Conservation (phyloP, 1,284 basidiomycete species). For the Papiliotrema fonsecae region DNA sequence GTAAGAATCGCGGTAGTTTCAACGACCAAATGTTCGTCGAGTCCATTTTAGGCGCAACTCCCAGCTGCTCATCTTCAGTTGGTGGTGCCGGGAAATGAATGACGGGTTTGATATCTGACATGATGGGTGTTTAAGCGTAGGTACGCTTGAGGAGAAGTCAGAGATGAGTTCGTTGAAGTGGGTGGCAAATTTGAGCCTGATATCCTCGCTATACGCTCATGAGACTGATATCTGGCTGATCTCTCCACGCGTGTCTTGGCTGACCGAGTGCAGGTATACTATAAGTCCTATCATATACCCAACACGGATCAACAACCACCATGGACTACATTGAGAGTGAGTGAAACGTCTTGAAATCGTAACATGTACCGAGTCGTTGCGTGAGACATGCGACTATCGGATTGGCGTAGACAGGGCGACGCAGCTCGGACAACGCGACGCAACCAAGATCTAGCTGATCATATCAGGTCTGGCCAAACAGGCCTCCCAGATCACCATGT, state of each 20-base stretch:
- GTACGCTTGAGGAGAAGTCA: too few relatives aligned
- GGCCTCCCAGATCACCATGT: conserved; percentile 55
- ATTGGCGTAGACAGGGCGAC: too few relatives aligned
- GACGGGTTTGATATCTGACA: conserved; percentile 6
- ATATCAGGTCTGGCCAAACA: conserved; percentile 46
- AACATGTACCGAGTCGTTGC: too few relatives aligned
- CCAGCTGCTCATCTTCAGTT: conserved; percentile 31
- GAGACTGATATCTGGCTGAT: not conserved
- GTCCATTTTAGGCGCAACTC: conserved; percentile 16
- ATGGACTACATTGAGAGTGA: conserved; percentile 36
- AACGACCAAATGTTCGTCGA: conserved; percentile 39
- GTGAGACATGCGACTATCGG: too few relatives aligned
- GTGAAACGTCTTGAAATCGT: too few relatives aligned
- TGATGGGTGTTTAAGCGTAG: not conserved
- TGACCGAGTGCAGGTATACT: too few relatives aligned
- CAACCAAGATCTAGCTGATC: too few relatives aligned
- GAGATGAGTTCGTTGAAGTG: not conserved
- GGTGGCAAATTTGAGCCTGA: not conserved
- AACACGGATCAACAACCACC: conserved; percentile 3
- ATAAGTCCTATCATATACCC: not conserved
- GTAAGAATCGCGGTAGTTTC: conserved; percentile 52
- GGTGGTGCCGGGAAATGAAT: not conserved
- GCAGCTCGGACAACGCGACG: too few relatives aligned
- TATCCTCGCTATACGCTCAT: not conserved
- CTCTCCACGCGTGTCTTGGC: not conserved